Evolutionary conservation across 768 basidiomycete species (phyloP), one percentile per base, ranked within the genome.

Genomic region (Collybia mongolica): DNA sequence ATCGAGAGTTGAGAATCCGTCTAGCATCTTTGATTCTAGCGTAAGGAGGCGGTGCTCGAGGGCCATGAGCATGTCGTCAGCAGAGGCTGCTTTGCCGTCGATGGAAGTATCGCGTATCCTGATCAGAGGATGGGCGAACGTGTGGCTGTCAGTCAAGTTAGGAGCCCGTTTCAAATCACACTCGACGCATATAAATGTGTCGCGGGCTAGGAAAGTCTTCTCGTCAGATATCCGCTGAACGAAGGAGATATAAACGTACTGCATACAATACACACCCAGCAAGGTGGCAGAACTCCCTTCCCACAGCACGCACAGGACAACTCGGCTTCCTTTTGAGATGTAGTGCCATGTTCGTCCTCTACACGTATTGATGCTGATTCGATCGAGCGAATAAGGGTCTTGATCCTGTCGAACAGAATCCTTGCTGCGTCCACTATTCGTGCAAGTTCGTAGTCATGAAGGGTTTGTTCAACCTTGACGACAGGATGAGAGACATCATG

Each of bases 381-480:
- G 9, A 61, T 38, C 0, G 60, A 54, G 22, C 64, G 56, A 32
- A 68, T 56, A n/a, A 62, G 37, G 6, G 54, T 51, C 49, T 69
- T 71, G 20, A 63, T 52, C 14, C 63, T 55, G 32, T 60, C 60
- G 14, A 62, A 45, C 2, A 56, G 57, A 1, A 54, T 46, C 37
- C 61, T 57, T 1, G 70, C 66, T 2, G 59, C 53, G n/a, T 60
- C 59, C 3, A 70, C 60, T 11, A 65, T 48, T 14, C 54, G 56
- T 4, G 63, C 54, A n/a, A 66, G 59, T 38, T 65, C 52, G 47
- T 61, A 65, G 50, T 70, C 70, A 38, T 70, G 68, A 4, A 71
- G 51, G 0, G 63, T 64, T 37, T 64, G 64, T 42, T 65, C 61
- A 5, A 66, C 61, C 45, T 66, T 68, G 53, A 72, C 44, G 48